Evolutionary conservation across 768 basidiomycete species (phyloP), one percentile per base, ranked within the genome.

Genomic region (Jaapia argillacea): DNA sequence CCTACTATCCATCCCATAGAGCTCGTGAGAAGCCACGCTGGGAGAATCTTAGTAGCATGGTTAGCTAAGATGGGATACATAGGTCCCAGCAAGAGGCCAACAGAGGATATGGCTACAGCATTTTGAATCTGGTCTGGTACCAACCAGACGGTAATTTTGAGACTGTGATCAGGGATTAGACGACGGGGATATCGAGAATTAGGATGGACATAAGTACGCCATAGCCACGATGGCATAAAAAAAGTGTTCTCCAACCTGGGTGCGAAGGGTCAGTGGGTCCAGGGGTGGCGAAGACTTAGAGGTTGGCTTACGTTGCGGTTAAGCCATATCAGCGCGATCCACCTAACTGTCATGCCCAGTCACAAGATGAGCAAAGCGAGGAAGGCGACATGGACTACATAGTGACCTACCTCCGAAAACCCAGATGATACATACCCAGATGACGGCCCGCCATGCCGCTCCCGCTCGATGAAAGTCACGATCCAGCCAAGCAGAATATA

Each of bases 111-210:
- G 10, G 71, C 66, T 4, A 81, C 60, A 0, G 74, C 79, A 33
- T 68, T 68, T 16, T 69, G 72, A 22, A 77, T 58, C 36, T 82
- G 57, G 4, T 65, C 68, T 1, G 74, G 72, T 0, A 73, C 72
- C 3, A 73, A 59, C 80, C 81, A 82, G 6, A 81, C 60, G 26
- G 73, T 56, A 26, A 81, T 52, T 48, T 80, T 71, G 23, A 81
- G 60, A 12, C 69, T 75, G 46, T 40, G 26, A 58, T 7, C 50
- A 48, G n/a, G 5, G 7, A 33, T 24, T 25, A n/a, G 4, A 2
- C 36, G 27, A 14, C 14, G 39, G 6, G 13, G 10, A 6, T 28
- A 6, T 39, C 12, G 33, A 35, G 23, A 23, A 5, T 20, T 27
- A 27, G 38, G 16, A 27, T 21, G 16, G 36, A 54, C 60, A 13